These are phyloP conservation scores for Takashimella koratensis DNA, from an alignment of 1,284 basidiomycete genomes.

Conservation along the genomic window DNA sequence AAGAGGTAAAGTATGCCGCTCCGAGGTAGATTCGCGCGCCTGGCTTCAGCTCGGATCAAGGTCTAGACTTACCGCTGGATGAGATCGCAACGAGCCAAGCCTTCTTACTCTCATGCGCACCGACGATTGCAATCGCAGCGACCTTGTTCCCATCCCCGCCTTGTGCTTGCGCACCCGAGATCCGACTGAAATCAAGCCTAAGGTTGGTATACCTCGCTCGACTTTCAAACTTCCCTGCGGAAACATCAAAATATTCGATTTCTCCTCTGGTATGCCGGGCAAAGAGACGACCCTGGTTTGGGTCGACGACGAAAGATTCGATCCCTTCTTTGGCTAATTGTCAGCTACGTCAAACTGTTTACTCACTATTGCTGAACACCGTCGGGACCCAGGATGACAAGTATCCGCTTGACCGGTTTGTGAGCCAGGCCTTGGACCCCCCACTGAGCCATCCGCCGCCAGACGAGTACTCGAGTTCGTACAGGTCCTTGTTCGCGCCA, in stretches of 20 bases:
- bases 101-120: conserved; percentile 49
- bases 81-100: conserved; percentile 76
- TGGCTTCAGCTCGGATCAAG: background rate
- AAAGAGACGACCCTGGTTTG: conserved; percentile 33
- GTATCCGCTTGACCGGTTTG: conserved; percentile 32
- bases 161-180: conserved; percentile 13
- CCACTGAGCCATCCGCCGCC: conserved; percentile 80
- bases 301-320: conserved; percentile 38
- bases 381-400: conserved; percentile 33
- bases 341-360: background rate
- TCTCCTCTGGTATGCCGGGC: conserved; percentile 34
- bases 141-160: conserved; percentile 21
- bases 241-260: conserved; percentile 34
- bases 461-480: conserved; percentile 90
- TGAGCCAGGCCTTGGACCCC: conserved; percentile 51
- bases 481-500: conserved; percentile 81
- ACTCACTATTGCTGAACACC: conserved; percentile 14
- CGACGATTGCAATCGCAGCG: conserved; percentile 44
- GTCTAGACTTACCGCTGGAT: conserved; percentile 51
- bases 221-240: conserved; percentile 25
- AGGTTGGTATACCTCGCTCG: conserved; percentile 24
- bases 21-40: conserved; percentile 72
- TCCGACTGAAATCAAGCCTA: conserved; percentile 18
- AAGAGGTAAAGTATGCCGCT: background rate
- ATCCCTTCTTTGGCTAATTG: conserved; percentile 38